Evolutionary conservation across 768 basidiomycete species (phyloP).

Genomic region (Tricholoma sp.): DNA sequence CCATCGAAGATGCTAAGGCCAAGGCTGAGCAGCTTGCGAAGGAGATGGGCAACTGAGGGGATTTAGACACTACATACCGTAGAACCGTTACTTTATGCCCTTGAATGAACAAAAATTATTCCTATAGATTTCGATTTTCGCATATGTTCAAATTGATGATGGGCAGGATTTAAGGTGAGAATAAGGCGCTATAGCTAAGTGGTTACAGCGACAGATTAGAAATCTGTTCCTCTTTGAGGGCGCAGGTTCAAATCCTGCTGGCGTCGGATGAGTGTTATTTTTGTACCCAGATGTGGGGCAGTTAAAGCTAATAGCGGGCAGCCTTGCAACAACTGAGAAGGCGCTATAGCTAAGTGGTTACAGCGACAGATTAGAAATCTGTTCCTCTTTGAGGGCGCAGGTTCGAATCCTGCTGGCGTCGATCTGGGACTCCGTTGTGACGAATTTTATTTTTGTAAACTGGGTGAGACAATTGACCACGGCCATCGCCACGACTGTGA

Average conservation of each 20-base stretch:
- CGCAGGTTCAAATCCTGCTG: constrained; percentile 69
- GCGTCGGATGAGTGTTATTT: constrained; percentile 31
- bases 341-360: constrained; percentile 81
- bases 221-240: constrained; percentile 67
- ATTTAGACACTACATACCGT: constrained; percentile 6
- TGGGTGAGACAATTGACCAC: too few species aligned
- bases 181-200: constrained; percentile 73
- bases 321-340: constrained; percentile 14
- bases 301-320: neutral
- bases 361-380: constrained; percentile 75
- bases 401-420: constrained; percentile 68
- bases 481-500: too few species aligned
- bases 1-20: constrained; percentile 93
- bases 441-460: too few species aligned
- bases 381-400: constrained; percentile 68
- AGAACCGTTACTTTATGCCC: neutral
- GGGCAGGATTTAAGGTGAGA: neutral
- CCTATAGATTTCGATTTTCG: neutral
- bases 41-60: constrained; percentile 63
- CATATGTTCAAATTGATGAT: neutral
- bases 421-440: too few species aligned
- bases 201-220: constrained; percentile 79
- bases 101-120: neutral
- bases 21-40: constrained; percentile 98
- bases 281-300: too few species aligned